phyloP scores from a whole-genome alignment of 805 yeast genomes.

The Nakazawaea anatomiae region DNA sequence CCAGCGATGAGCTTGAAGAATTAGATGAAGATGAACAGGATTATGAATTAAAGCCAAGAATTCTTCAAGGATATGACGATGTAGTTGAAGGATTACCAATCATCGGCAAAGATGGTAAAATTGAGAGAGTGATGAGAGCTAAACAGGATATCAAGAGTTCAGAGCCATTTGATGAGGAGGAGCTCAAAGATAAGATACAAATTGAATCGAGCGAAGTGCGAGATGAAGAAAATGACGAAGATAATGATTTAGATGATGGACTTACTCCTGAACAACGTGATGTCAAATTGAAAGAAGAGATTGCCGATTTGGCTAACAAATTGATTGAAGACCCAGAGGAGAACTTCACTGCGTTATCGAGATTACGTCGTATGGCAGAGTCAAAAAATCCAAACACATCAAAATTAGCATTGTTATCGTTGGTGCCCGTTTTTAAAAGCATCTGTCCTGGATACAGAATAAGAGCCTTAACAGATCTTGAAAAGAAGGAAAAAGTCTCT shows the following conservation, averaged over 20 bases:
- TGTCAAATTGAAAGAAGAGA: constrained; percentile 65
- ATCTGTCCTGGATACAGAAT: constrained; percentile 86
- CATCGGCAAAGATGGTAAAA: constrained; percentile 60
- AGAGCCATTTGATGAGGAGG: constrained; percentile 13
- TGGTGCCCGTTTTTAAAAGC: constrained; percentile 78
- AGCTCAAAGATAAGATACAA: constrained; percentile 12
- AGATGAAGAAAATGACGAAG: constrained; percentile 17
- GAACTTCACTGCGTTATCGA: constrained; percentile 55
- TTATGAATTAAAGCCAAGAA: constrained; percentile 71
- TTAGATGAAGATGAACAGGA: constrained; percentile 78
- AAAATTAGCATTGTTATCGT: constrained; percentile 69
- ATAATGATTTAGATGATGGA: constrained; percentile 35
- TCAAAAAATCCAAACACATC: constrained; percentile 62
- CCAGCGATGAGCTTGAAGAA: constrained; percentile 20
- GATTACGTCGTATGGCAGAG: constrained; percentile 63
- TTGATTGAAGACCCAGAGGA: constrained; percentile 89
- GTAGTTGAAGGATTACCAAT: constrained; percentile 74
- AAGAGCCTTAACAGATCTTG: constrained; percentile 75
- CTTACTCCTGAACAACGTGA: constrained; percentile 48
- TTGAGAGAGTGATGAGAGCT: constrained; percentile 59
- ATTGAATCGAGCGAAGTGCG: constrained; percentile 12
- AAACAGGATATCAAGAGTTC: constrained; percentile 13
- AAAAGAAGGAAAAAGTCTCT: constrained; percentile 74
- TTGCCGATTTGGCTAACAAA: constrained; percentile 74
- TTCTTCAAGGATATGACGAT: constrained; percentile 34